Percentiles rank a stretch among this genome's conserved stretches.
Conservation (phyloP, 495 filamentous ascomycete species). For the Aspergillus bertholletiae region DNA sequence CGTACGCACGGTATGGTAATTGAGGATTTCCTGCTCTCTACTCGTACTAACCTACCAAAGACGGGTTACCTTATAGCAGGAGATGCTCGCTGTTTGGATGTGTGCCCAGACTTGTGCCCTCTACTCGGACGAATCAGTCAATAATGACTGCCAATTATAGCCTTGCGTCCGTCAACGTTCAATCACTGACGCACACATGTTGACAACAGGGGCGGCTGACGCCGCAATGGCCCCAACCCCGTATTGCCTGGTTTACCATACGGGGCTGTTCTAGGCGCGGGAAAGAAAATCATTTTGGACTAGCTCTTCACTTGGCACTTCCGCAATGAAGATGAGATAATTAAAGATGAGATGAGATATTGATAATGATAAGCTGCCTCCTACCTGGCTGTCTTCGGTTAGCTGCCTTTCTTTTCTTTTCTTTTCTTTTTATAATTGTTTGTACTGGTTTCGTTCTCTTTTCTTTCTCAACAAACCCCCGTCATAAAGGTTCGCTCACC, state of each 20-base stretch:
- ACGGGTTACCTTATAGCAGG: too few relatives aligned
- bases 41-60: background rate
- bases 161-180: slow-evolving; percentile 8
- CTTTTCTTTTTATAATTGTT: background rate
- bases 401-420: background rate
- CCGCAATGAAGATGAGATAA: background rate
- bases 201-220: slow-evolving; percentile 23
- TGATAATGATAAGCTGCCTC: background rate
- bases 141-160: slow-evolving; percentile 11
- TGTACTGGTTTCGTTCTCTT: too few relatives aligned
- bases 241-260: too few relatives aligned
- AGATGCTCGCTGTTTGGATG: background rate
- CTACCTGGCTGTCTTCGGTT: background rate
- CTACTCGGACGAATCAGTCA: background rate
- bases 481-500: too few relatives aligned
- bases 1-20: background rate
- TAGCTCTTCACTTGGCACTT: background rate
- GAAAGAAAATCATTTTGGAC: background rate
- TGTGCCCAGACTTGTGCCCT: slow-evolving; percentile 2
- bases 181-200: slow-evolving; percentile 23
- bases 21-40: background rate
- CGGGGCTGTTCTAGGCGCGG: background rate
- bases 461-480: too few relatives aligned
- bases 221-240: slow-evolving; percentile 17
- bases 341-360: background rate